Base-by-base conservation (phyloP, 257 asterid species). In the Solanum stenotomum region DNA sequence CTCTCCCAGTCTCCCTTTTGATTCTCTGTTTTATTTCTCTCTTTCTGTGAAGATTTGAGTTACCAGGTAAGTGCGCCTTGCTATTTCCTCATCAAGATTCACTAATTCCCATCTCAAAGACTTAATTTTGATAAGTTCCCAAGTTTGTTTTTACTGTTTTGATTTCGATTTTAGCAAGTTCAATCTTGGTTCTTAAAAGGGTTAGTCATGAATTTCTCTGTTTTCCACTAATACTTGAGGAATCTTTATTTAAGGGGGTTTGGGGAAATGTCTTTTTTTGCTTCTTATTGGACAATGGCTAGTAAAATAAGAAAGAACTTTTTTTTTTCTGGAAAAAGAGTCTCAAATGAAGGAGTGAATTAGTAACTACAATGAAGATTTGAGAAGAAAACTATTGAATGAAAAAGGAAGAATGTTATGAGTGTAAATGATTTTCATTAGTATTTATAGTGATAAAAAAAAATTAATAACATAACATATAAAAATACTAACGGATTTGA, bases 241-340 rank as follows among this genome's bases (percentile, higher is more conserved):
- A 35, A 35, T 35, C 37, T 35, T 35, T 7, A 35, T 35, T 35
- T 35, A 35, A 35, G 37, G 37, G 35, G 37, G 37, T 35, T 76
- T 25, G 33, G 74, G 75, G 79, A 72, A 88, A 90, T 63, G 94
- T 61, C 88, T 87, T 91, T 67, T 52, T 35, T 72, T 85, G 88
- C 88, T 90, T 88, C 77, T 90, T 86, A 27, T 40, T 52, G 91
- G 92, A 61, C 70, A 87, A 37, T 93, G 78, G 22, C 37, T 11
- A 35, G 65, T 61, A 71, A 34, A 34, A 34, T 34, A 37, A 37
- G 40, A 37, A 37, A 37, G 38, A 37, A 7, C 40, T 8, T 38
- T 38, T 38, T 38, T 35, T 38, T 40, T 40, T 10, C 13, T 40
- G 46, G 46, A 40, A 40, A 40, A 40, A 40, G 46, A 40, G 46